Conservation (phyloP, 2,329 filamentous ascomycete genomes). For the Byssoonygena ceratinophila region DNA sequence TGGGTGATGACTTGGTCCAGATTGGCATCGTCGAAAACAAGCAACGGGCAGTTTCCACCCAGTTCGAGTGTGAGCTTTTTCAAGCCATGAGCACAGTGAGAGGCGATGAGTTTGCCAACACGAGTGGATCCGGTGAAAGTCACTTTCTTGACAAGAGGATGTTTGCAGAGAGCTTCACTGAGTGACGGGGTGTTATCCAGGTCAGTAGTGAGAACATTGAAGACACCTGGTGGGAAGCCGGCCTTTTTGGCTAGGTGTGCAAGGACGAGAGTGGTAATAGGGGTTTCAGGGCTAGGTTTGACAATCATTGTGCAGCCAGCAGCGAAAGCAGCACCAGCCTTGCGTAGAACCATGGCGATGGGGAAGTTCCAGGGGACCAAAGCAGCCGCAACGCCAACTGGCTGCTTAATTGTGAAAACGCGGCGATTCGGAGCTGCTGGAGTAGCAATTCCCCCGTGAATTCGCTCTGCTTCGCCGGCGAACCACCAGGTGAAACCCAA, state of each 20-base stretch:
- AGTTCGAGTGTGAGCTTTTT: conserved; percentile 39
- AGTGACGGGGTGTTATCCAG: conserved; percentile 25
- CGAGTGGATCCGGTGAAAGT: conserved; percentile 30
- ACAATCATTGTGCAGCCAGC: conserved; percentile 33
- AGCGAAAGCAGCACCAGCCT: conserved; percentile 29
- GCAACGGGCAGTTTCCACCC: conserved; percentile 35
- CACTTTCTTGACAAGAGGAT: conserved; percentile 25
- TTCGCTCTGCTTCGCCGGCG: conserved; percentile 62
- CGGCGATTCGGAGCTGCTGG: conserved; percentile 60
- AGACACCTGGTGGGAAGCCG: conserved; percentile 27
- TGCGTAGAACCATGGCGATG: conserved; percentile 54
- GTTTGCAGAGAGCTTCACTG: conserved; percentile 26
- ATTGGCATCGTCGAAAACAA: conserved; percentile 36
- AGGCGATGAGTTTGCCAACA: conserved; percentile 27
- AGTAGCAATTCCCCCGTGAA: conserved; percentile 65
- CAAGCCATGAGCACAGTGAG: conserved; percentile 27
- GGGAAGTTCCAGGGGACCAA: conserved; percentile 90
- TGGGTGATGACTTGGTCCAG: conserved; percentile 26
- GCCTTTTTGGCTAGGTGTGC: conserved; percentile 28
- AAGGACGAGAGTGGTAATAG: conserved; percentile 26
- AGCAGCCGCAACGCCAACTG: conserved; percentile 70
- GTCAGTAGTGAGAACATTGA: conserved; percentile 29
- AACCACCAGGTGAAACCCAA: conserved; percentile 74
- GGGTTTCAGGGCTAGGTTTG: conserved; percentile 31
- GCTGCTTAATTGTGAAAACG: conserved; percentile 69